Evolutionary conservation across 305 asterid genomes (phyloP), one percentile per base, ranked within the genome.

Genomic region (Solanum hybrid): DNA sequence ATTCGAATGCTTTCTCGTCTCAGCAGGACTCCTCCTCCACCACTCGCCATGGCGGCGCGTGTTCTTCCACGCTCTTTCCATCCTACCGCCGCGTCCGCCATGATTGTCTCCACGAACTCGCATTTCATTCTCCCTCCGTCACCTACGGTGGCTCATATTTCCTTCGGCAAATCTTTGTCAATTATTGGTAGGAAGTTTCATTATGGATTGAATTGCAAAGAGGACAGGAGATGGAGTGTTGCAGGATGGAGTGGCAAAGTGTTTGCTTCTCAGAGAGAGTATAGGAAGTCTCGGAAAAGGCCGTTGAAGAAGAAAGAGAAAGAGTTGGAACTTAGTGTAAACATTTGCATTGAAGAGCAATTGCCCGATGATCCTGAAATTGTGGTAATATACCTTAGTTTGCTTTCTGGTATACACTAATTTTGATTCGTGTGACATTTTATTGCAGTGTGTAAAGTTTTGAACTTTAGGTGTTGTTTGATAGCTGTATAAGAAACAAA

Each of bases 311-410:
- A 92, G 94, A 95, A 92, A 31, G 96, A 87, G 91, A 96, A 92
- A 92, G 98, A 95, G 89, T 92, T 97, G 91, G 96, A 96, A 93
- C 96, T 97, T 85, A 93, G 94, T 91, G 99, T 96, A 69, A 92
- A 93, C 89, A 95, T 96, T 92, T 93, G 97, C 90, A 93, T 97
- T 87, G 99, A 97, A 90, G 96, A 96, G 88, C 96, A 93, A 71
- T 90, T 97, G 90, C 99, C 99, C 1, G 98, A 96, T 89, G 99
- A 97, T 94, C 93, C 98, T 90, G 98, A 97, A 90, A 92, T 95
- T 92, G 36, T 95, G 99, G 99, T 97, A 91, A 42, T 71, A 51
- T 40, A 60, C 71, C 11, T 19, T 60, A 60, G 26, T 56, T 56
- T 56, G 24, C 71, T 60, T 60, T 60, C 71, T 60, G 71, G 19